Percentiles rank a stretch among this genome's conserved stretches.
Conservation (phyloP, 192 early-diverging fungal genomes). For the Backusella tarrabulga region DNA sequence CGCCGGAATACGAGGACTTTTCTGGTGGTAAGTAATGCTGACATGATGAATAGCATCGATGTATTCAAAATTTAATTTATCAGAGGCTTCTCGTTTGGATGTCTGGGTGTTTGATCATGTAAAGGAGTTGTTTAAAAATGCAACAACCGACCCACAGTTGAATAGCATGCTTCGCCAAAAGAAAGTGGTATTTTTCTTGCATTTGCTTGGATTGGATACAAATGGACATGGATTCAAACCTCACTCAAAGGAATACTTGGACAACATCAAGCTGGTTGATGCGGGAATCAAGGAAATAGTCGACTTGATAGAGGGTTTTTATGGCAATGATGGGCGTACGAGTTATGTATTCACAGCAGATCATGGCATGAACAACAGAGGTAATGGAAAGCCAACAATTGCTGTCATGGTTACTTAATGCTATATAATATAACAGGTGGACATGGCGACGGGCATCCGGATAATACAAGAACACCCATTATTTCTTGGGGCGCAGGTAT, state of each 20-base stretch:
- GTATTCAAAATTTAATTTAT: background rate
- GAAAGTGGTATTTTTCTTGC: constrained; percentile 88
- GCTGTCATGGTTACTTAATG: background rate
- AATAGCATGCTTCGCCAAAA: constrained; percentile 62
- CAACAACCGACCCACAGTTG: constrained; percentile 46
- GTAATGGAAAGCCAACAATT: constrained; percentile 23
- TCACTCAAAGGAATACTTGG: constrained; percentile 79
- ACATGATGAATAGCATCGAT: too few relatives aligned
- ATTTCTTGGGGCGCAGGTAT: constrained; percentile 95
- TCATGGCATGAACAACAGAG: constrained; percentile 95
- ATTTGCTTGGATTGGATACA: constrained; percentile 93
- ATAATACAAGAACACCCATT: constrained; percentile 92
- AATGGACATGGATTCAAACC: constrained; percentile 91
- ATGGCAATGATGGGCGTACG: constrained; percentile 76
- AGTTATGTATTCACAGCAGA: constrained; percentile 93
- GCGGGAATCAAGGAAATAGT: constrained; percentile 68
- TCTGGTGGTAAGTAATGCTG: constrained; percentile 51
- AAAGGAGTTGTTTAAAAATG: constrained; percentile 60
- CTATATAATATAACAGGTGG: constrained; percentile 45
- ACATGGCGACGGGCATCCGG: constrained; percentile 95
- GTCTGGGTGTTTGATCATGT: constrained; percentile 93
- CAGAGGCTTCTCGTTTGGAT: constrained; percentile 84
- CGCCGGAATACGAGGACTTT: constrained; percentile 86
- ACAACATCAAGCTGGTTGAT: constrained; percentile 87
- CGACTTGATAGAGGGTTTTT: constrained; percentile 72